A percentile compares a stretch with the other conserved stretches of the same genome.
phyloP scores from a whole-genome alignment of 768 basidiomycete species.

The Psilocybe sp. region DNA sequence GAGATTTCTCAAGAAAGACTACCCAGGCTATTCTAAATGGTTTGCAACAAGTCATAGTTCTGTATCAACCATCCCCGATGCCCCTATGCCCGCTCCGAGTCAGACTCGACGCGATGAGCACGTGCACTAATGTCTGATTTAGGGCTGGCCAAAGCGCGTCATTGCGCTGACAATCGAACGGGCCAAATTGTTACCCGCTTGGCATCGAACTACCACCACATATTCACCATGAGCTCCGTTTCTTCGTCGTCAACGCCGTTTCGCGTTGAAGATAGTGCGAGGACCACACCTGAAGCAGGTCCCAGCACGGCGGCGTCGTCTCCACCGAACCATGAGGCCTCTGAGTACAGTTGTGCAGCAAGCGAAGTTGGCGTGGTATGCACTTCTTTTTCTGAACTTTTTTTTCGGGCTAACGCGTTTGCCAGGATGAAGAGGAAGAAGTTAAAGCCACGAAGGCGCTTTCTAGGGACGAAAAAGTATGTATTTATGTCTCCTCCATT shows the following conservation, averaged over 20 bases:
- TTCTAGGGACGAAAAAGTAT: slow-evolving; percentile 12
- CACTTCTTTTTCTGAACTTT: not conserved
- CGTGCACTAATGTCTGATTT: not conserved
- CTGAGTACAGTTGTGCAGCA: slow-evolving; percentile 22
- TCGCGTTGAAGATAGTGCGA: slow-evolving; percentile 4
- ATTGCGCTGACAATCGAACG: not conserved
- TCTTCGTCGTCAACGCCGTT: slow-evolving; percentile 16
- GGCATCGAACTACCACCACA: not conserved
- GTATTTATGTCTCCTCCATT: not conserved
- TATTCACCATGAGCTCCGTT: slow-evolving; percentile 19
- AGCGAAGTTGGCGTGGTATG: slow-evolving; percentile 12
- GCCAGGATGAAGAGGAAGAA: slow-evolving; percentile 7
- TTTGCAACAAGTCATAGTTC: too few species aligned
- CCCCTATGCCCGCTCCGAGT: too few species aligned
- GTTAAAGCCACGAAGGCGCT: slow-evolving; percentile 6
- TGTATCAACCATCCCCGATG: too few species aligned
- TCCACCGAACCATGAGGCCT: slow-evolving; percentile 19
- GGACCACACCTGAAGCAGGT: slow-evolving; percentile 7
- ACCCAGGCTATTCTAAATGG: too few species aligned
- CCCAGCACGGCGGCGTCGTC: slow-evolving; percentile 24
- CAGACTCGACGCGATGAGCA: too few species aligned
- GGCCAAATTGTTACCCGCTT: not conserved
- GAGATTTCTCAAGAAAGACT: too few species aligned
- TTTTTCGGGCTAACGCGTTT: not conserved
- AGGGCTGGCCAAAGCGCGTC: slow-evolving; percentile 19